Evolutionary conservation across 495 filamentous ascomycete genomes (phyloP).

Genomic region (Aspergillus incahuasiensis): DNA sequence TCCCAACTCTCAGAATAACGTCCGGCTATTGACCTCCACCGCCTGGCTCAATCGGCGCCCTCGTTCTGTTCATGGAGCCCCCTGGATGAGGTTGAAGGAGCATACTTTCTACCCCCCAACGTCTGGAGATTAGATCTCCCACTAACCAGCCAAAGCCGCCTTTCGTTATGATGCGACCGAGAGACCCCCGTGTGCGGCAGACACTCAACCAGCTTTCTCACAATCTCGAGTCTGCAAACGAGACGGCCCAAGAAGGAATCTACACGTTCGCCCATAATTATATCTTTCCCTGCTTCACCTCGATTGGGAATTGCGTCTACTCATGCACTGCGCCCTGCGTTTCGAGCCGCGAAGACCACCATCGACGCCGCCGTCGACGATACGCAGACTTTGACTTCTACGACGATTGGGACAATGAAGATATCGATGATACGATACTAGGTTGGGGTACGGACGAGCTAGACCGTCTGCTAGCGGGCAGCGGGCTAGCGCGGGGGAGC

Average conservation of each 20-base stretch:
- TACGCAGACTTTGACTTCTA: constrained; percentile 95
- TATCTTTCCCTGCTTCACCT: constrained; percentile 72
- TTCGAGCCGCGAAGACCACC: constrained; percentile 66
- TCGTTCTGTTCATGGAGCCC: constrained; percentile 12
- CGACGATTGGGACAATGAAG: constrained; percentile 91
- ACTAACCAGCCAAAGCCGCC: neutral
- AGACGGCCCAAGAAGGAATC: constrained; percentile 81
- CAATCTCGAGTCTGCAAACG: constrained; percentile 87
- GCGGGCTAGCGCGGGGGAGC: constrained; percentile 47
- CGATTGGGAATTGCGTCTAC: constrained; percentile 59
- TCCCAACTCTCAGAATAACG: neutral
- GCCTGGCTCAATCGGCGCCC: neutral
- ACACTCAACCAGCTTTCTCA: constrained; percentile 90
- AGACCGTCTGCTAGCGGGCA: constrained; percentile 79
- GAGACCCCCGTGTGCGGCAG: constrained; percentile 90
- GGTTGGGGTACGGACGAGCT: constrained; percentile 80
- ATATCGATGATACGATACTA: constrained; percentile 56
- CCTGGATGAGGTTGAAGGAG: constrained; percentile 9
- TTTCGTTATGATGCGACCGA: constrained; percentile 55
- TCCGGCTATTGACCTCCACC: neutral
- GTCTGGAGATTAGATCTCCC: neutral
- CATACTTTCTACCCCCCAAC: neutral
- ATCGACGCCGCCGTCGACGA: constrained; percentile 62
- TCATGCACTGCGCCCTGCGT: constrained; percentile 70
- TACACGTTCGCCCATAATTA: constrained; percentile 86